A percentile compares a stretch with the other conserved stretches of the same genome.
phyloP scores from a whole-genome alignment of 768 basidiomycete species.

The Leccinum variicolor region DNA sequence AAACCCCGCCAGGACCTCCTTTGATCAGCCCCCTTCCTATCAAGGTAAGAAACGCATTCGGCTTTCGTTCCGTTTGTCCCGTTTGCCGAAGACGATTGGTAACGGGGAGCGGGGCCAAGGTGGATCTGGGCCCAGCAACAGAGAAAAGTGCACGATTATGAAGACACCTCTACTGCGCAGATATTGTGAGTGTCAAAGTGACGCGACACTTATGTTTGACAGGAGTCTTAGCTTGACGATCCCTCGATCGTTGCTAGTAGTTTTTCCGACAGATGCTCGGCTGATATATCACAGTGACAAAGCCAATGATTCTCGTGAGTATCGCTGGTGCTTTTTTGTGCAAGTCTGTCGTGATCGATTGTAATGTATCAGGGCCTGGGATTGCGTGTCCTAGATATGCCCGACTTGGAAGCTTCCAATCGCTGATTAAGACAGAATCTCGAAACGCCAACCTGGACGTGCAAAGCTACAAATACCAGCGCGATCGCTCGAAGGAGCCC shows the following conservation, averaged over 20 bases:
- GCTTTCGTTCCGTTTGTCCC: background rate
- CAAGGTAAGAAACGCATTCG: background rate
- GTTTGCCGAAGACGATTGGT: background rate
- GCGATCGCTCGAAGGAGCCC: background rate
- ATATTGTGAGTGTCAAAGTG: background rate
- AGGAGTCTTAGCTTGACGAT: background rate
- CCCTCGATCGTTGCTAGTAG: background rate
- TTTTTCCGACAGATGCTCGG: background rate
- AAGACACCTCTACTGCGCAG: too few relatives aligned
- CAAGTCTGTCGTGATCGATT: background rate
- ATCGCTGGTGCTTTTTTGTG: slow-evolving; percentile 6
- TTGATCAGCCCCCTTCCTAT: background rate
- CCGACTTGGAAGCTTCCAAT: background rate
- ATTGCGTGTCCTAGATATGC: slow-evolving; percentile 12
- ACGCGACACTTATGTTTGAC: background rate
- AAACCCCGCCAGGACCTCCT: too few relatives aligned
- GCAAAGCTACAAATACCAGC: slow-evolving; percentile 14
- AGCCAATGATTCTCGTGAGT: slow-evolving; percentile 16
- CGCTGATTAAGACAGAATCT: slow-evolving; percentile 1
- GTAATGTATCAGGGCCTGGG: background rate
- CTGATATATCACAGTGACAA: background rate
- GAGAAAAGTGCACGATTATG: background rate
- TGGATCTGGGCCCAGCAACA: too few relatives aligned
- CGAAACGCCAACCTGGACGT: background rate
- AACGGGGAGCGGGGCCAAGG: background rate